Evolutionary conservation across 148 eudicot species (phyloP), one percentile per base, ranked within the genome.

Genomic region (Salicornia ramosissima): DNA sequence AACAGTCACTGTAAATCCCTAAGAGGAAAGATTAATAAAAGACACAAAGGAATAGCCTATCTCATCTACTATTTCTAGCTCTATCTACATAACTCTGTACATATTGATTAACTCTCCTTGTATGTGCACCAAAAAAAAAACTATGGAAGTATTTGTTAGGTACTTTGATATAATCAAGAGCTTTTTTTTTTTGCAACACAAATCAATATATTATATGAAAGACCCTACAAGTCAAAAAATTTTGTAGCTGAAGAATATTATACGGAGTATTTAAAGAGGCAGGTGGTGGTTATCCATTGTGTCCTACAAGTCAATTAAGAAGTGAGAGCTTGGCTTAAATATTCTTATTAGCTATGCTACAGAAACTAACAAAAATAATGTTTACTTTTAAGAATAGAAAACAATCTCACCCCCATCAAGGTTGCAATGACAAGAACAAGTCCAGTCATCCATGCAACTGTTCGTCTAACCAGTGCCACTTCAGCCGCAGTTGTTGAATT

Each of bases 391-490:
- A 14, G 43, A 65, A 1, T 34, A 40, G n/a, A 21, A 54, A 64
- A 26, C 13, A 50, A 58, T 25, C 87, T 90, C 71, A 94, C 99
- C 90, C 96, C 99, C 47, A 91, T 69, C 29, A 86, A 72, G 70
- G 92, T 86, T 74, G 97, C 82, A 77, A 94, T 82, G 72, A 94
- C 57, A 51, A 94, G 89, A 69, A 94, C 68, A 68, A 87, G 80
- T 79, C 97, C 97, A 33, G 99, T 89, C 34, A 79, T 64, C 97
- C 96, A 94, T 42, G 99, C 97, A 72, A 94, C 79, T 46, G 85
- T 80, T 18, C 43, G 59, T 77, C 99, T 87, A 57, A 94, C 97
- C 64, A 94, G 80, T 39, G 70, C 54, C 71, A 86, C 65, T 81
- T 87, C 90, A 39, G 76, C 81, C 43, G 45, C 39, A 21, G 15